Evolutionary conservation across 73 alveolate species (phyloP), one percentile per base, ranked within the genome.

Genomic region (Paramecium sexaurelia): DNA sequence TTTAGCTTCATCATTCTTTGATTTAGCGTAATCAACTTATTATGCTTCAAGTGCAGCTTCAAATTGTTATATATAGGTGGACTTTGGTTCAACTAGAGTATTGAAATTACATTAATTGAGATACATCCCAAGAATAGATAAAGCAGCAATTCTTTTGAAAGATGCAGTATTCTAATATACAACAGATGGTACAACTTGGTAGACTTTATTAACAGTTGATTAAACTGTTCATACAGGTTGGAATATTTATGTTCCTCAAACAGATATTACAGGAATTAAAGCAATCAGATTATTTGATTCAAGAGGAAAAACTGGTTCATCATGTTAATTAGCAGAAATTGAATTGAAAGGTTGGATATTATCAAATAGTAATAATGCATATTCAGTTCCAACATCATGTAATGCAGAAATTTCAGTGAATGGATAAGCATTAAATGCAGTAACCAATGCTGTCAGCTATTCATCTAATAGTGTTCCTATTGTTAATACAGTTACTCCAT

Each of bases 291-390:
- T 88, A 15, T 41, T 27, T 40, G 94, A 88, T 68, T 27, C 91
- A 7, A 67, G 83, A 43, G 94, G 91, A 45, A 5, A 73, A 0
- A 40, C 75, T 29, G 90, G 73, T 11, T 88, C 94, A 26, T 41
- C 45, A 41, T 88, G 94, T 39, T 41, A 88, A 88, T 61, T 88
- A 19, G 94, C 75, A 20, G 94, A 88, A 69, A 88, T 88, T 22
- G 94, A 88, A 26, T 41, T 88, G 9, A 68, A 68, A 29, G 94
- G 94, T 29, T 68, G 94, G 90, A 41, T 68, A 0, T 6, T 43
- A 29, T 55, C 83, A 10, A 36, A n/a, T 43, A 39, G 39, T 26
- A 82, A 40, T 56, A 43, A 19, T 40, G 90, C 82, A 26, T 24
- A 88, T 7, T n/a, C 45, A 20, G 55, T 41, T 69, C 36, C 51